These are phyloP conservation scores for Oenanthe sinensis DNA, from an alignment of 129 eudicot genomes.

Conservation along the genomic window DNA sequence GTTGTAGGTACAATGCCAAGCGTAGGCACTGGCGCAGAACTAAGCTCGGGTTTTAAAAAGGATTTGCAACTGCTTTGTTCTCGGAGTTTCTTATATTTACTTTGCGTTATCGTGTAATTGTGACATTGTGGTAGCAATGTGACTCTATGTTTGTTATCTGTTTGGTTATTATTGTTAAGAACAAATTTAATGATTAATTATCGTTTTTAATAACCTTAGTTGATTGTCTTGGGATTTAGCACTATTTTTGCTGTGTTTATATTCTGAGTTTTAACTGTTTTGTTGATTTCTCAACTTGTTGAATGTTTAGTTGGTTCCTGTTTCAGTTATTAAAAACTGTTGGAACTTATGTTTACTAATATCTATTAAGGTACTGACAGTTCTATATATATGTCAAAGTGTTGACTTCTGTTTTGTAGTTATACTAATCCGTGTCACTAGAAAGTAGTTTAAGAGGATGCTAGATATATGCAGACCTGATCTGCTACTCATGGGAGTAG, in stretches of 20 bases:
- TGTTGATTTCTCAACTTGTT: neutral
- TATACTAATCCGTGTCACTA: neutral
- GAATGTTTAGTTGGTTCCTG: neutral
- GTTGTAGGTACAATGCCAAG: constrained; percentile 79
- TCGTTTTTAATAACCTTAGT: neutral
- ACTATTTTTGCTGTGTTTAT: neutral
- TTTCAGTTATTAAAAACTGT: neutral
- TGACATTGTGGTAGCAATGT: neutral
- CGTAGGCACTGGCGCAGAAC: constrained; percentile 99
- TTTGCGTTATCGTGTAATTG: neutral
- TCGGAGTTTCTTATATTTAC: neutral
- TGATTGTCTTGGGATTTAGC: neutral
- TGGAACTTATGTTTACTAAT: neutral
- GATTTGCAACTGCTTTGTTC: neutral
- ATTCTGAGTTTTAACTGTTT: neutral
- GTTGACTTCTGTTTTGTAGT: too few relatives aligned
- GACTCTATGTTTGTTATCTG: neutral
- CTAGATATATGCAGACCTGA: neutral
- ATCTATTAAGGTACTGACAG: neutral
- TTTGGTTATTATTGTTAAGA: neutral
- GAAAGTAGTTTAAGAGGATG: too few relatives aligned
- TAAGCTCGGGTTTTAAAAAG: constrained; percentile 68
- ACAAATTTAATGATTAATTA: neutral
- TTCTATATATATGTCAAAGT: neutral
- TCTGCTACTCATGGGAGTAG: neutral